Percentiles rank a stretch among this genome's conserved stretches.
These are phyloP conservation scores for Fusarium citri DNA, from an alignment of 2,329 filamentous ascomycete genomes.

Conservation along the genomic window DNA sequence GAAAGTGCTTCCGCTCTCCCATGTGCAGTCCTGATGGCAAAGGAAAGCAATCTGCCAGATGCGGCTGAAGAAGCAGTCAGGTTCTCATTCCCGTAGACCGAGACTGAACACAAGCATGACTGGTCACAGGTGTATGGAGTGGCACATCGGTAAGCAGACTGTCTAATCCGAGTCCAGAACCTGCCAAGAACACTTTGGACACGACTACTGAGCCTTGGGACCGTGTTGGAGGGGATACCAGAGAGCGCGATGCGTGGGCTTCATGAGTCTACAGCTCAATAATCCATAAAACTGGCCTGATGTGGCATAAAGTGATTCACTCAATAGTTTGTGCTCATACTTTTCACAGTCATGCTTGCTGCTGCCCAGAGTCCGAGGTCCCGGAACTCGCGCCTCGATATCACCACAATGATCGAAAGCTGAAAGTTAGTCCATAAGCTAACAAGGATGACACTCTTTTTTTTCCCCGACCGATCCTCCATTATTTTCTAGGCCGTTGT, in stretches of 20 bases:
- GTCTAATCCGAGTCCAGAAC: background rate
- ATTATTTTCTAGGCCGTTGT: background rate
- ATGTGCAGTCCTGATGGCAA: background rate
- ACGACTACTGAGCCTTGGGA: background rate
- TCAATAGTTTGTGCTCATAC: background rate
- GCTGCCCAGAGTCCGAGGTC: background rate
- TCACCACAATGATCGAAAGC: background rate
- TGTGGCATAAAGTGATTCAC: background rate
- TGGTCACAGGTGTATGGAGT: background rate
- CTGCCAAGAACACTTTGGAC: background rate
- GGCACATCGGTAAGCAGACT: background rate
- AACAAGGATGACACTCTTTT: background rate
- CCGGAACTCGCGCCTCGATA: background rate
- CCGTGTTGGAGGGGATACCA: background rate
- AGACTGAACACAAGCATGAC: background rate
- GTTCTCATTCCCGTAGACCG: rapidly evolving
- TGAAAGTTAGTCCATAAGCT: background rate
- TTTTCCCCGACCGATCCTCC: background rate
- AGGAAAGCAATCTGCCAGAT: background rate
- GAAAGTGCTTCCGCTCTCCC: rapidly evolving
- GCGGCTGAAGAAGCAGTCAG: background rate
- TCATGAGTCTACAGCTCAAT: background rate
- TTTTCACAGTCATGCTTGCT: no score
- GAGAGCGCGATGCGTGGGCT: background rate
- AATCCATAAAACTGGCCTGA: background rate